These are phyloP conservation scores for Trichoderma sp. DNA, from an alignment of 2,329 filamentous ascomycete genomes.

Conservation along the genomic window DNA sequence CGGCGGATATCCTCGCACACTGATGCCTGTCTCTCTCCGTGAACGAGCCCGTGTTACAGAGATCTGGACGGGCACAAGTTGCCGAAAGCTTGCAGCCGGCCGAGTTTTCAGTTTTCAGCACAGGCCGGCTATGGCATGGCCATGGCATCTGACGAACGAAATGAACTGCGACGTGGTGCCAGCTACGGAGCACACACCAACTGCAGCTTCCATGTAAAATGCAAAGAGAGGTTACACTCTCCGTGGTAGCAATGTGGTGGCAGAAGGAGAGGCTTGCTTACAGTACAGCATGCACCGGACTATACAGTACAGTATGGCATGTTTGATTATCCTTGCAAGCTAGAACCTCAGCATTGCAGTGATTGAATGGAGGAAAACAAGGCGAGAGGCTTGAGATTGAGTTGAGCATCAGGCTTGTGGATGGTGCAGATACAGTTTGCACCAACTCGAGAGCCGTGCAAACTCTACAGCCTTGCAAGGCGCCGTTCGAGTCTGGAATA, in stretches of 20 bases:
- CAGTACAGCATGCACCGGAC: background rate
- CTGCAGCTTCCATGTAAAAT: background rate
- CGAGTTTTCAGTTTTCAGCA: background rate
- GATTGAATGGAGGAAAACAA: background rate
- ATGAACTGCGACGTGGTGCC: background rate
- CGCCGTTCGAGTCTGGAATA: background rate
- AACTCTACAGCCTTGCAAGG: background rate
- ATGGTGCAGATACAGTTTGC: background rate
- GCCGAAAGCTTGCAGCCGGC: conserved; percentile 3
- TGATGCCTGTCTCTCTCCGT: background rate
- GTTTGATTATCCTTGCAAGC: background rate
- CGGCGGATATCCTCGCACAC: background rate
- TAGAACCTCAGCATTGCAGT: no score
- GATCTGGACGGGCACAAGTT: background rate
- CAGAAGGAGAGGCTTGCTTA: background rate
- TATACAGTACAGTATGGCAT: background rate
- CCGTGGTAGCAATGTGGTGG: background rate
- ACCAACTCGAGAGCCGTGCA: background rate
- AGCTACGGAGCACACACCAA: background rate
- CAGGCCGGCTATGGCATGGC: background rate
- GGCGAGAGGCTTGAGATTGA: background rate
- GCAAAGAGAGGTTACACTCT: background rate
- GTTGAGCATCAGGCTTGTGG: background rate
- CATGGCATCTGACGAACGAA: background rate
- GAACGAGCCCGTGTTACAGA: background rate